Percentiles rank a stretch among this genome's conserved stretches.
Evolutionary conservation across 805 yeast genomes (phyloP).

Genomic region (Suhomyces vadensis): DNA sequence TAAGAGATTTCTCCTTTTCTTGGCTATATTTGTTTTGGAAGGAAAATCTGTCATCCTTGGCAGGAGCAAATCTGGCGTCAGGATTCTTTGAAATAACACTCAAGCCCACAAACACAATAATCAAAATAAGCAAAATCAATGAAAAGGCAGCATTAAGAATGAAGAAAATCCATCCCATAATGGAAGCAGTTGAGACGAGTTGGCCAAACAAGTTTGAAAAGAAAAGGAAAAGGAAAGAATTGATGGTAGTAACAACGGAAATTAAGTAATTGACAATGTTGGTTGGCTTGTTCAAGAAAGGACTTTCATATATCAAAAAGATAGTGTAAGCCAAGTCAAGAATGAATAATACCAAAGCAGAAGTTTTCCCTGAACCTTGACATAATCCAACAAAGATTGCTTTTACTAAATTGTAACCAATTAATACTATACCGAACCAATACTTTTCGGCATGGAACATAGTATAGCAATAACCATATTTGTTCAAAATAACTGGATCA

Average conservation of each 20-base stretch:
- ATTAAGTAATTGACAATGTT: constrained; percentile 74
- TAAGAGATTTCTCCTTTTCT: constrained; percentile 1
- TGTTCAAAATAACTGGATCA: constrained; percentile 66
- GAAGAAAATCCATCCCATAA: constrained; percentile 92
- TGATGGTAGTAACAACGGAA: constrained; percentile 68
- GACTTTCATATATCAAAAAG: constrained; percentile 61
- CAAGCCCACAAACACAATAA: constrained; percentile 63
- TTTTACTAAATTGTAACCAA: constrained; percentile 64
- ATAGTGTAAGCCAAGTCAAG: constrained; percentile 71
- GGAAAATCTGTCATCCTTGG: constrained; percentile 88
- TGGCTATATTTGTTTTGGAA: constrained; percentile 54
- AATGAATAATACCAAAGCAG: constrained; percentile 73
- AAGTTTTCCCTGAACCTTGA: constrained; percentile 79
- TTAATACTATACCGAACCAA: constrained; percentile 75
- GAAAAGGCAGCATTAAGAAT: constrained; percentile 88
- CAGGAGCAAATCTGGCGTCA: constrained; percentile 84
- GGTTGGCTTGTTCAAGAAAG: constrained; percentile 81
- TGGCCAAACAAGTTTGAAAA: constrained; percentile 84
- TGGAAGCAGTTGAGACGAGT: constrained; percentile 71
- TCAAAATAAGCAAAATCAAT: constrained; percentile 66
- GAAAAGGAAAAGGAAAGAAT: constrained; percentile 82
- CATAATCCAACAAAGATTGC: constrained; percentile 74
- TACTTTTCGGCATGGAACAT: constrained; percentile 80
- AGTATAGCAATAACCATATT: constrained; percentile 86
- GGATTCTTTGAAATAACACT: constrained; percentile 79